Evolutionary conservation across 179 eudicot species (phyloP).

Genomic region (Amaranthus tricolor): DNA sequence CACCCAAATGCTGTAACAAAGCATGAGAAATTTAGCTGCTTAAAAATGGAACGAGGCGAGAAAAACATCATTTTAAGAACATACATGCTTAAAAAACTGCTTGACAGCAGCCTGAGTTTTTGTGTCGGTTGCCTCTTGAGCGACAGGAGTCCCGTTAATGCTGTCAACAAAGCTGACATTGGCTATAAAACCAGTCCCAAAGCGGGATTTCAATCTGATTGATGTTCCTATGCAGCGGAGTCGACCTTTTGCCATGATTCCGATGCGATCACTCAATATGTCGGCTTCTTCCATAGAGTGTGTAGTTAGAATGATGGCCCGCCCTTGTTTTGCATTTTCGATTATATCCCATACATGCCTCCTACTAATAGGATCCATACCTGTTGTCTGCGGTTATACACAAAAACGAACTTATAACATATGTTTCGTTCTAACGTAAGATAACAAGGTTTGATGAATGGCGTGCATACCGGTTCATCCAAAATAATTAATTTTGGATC

Average conservation of each 20-base stretch:
- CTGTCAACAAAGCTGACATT: constrained; percentile 65
- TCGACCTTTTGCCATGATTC: constrained; percentile 96
- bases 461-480: constrained; percentile 83
- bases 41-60: not conserved
- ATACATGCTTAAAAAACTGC: constrained; percentile 66
- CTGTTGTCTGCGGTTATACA: constrained; percentile 63
- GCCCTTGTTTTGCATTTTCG: constrained; percentile 80
- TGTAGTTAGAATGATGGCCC: constrained; percentile 83
- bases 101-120: constrained; percentile 57
- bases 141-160: constrained; percentile 40
- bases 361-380: constrained; percentile 97
- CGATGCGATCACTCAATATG: constrained; percentile 85
- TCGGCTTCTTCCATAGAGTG: constrained; percentile 99
- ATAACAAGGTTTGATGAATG: not conserved
- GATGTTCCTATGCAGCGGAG: constrained; percentile 97
- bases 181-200: constrained; percentile 87
- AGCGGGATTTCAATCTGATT: constrained; percentile 76
- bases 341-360: constrained; percentile 98
- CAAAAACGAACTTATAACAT: not conserved
- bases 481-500: constrained; percentile 87
- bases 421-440: constrained; percentile 1
- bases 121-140: constrained; percentile 30
- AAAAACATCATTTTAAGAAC: constrained; percentile 16
- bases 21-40: constrained; percentile 18
- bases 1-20: constrained; percentile 61